phyloP scores from a whole-genome alignment of 495 filamentous ascomycete genomes.

The Neohortaea acidophila region DNA sequence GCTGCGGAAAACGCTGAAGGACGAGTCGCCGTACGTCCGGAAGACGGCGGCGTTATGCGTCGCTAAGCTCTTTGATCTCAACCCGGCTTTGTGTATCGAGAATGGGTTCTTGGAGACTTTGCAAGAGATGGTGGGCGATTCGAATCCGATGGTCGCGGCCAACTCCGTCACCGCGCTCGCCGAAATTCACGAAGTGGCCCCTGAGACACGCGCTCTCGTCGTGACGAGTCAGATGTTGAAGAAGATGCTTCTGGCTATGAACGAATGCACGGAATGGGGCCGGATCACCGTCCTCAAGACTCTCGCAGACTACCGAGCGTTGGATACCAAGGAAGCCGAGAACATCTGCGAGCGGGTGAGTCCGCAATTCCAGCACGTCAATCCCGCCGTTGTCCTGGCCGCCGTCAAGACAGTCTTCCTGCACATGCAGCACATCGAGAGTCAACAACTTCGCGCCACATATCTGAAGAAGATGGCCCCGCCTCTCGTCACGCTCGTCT shows the following conservation, averaged over 20 bases:
- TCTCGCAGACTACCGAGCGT: constrained; percentile 70
- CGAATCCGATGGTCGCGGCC: constrained; percentile 97
- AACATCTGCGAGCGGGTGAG: constrained; percentile 95
- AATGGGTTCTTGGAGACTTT: constrained; percentile 94
- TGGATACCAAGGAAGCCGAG: constrained; percentile 87
- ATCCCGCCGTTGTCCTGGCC: constrained; percentile 87
- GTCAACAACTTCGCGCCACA: constrained; percentile 62
- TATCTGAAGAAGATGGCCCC: constrained; percentile 98
- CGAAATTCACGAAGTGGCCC: constrained; percentile 80
- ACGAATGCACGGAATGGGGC: constrained; percentile 99
- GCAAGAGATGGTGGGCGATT: constrained; percentile 91
- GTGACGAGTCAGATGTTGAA: constrained; percentile 71
- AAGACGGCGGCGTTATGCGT: constrained; percentile 98
- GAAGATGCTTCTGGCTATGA: constrained; percentile 91
- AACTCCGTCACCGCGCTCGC: constrained; percentile 87
- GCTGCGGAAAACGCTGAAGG: constrained; percentile 83
- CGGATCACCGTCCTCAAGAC: constrained; percentile 84
- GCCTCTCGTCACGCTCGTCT: constrained; percentile 86
- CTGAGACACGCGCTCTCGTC: constrained; percentile 73
- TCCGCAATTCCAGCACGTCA: constrained; percentile 97
- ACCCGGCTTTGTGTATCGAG: constrained; percentile 79
- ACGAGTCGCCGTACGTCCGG: constrained; percentile 95
- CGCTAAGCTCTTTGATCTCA: constrained; percentile 93
- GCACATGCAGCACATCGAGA: constrained; percentile 75
- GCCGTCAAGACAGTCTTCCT: constrained; percentile 96